Evolutionary conservation across 768 basidiomycete species (phyloP).

Genomic region (Scleroderma bovista): DNA sequence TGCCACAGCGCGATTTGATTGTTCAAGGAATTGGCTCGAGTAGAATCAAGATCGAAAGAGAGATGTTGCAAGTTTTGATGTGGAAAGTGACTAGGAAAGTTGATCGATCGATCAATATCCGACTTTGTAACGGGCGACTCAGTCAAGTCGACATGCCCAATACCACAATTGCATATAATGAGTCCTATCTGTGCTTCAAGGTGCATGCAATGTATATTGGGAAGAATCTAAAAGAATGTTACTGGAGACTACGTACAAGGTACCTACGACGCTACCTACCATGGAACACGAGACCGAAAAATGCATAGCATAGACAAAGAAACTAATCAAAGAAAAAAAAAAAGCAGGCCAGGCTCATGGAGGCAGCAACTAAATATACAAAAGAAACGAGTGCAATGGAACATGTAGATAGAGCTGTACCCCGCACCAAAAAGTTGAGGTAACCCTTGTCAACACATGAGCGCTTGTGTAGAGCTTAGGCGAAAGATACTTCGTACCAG

Average conservation of each 20-base stretch:
- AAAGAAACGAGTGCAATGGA: not conserved
- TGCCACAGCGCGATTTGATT: too few relatives aligned
- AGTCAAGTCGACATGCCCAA: too few relatives aligned
- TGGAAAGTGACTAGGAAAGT: too few relatives aligned
- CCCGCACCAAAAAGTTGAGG: too few relatives aligned
- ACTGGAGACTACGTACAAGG: not conserved
- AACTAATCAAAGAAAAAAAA: not conserved
- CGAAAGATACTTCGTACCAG: not conserved
- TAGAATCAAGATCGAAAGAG: too few relatives aligned
- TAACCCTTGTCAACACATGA: not conserved
- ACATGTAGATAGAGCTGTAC: too few relatives aligned
- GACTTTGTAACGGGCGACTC: too few relatives aligned
- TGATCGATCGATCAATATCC: too few relatives aligned
- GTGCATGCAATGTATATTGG: not conserved
- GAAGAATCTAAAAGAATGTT: not conserved
- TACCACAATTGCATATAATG: too few relatives aligned
- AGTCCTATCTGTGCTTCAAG: too few relatives aligned
- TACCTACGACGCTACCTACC: not conserved
- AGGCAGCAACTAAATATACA: not conserved
- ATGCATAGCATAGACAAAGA: not conserved
- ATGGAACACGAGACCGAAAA: not conserved
- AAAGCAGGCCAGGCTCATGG: not conserved
- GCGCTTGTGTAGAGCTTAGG: not conserved
- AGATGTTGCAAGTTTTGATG: too few relatives aligned
- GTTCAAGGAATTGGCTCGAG: too few relatives aligned